Percentiles rank a stretch among this genome's conserved stretches.
Conservation (phyloP, 1,284 basidiomycete genomes). For the Ceratobasidium papillatum region DNA sequence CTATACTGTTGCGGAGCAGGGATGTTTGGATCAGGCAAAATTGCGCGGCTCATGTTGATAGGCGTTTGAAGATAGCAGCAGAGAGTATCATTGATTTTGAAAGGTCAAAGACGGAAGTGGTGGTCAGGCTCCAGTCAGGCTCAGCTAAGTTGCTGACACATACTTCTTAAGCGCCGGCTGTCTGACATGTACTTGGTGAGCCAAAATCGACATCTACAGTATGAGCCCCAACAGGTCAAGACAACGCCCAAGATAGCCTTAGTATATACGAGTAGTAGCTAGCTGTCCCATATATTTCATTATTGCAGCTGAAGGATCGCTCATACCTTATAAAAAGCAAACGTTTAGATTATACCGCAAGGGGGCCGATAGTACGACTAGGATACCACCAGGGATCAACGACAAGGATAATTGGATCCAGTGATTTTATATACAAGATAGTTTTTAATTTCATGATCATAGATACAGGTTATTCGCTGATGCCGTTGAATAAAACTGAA, state of each 20-base stretch:
- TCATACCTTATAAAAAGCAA: too few relatives aligned
- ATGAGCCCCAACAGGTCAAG: neutral
- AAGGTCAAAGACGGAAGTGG: neutral
- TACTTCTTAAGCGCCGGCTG: neutral
- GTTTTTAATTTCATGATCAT: too few relatives aligned
- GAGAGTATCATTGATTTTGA: neutral
- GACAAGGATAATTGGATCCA: too few relatives aligned
- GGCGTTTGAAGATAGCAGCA: neutral
- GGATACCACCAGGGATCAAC: too few relatives aligned
- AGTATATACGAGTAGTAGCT: too few relatives aligned
- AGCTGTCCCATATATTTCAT: too few relatives aligned
- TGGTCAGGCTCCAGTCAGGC: neutral
- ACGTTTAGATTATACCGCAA: too few relatives aligned
- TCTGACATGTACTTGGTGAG: neutral
- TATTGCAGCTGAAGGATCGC: too few relatives aligned
- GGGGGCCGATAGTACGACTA: too few relatives aligned
- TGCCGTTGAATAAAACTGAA: too few relatives aligned
- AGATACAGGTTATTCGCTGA: too few relatives aligned
- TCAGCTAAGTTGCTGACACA: neutral
- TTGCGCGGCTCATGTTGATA: slow-evolving; percentile 18
- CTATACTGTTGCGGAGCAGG: slow-evolving; percentile 56
- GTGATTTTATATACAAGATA: too few relatives aligned
- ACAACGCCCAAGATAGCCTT: neutral
- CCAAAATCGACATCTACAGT: neutral
- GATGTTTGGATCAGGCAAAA: slow-evolving; percentile 41